These are phyloP conservation scores for Tarenaya hassleriana DNA, from an alignment of 345 rosid species.

Conservation along the genomic window DNA sequence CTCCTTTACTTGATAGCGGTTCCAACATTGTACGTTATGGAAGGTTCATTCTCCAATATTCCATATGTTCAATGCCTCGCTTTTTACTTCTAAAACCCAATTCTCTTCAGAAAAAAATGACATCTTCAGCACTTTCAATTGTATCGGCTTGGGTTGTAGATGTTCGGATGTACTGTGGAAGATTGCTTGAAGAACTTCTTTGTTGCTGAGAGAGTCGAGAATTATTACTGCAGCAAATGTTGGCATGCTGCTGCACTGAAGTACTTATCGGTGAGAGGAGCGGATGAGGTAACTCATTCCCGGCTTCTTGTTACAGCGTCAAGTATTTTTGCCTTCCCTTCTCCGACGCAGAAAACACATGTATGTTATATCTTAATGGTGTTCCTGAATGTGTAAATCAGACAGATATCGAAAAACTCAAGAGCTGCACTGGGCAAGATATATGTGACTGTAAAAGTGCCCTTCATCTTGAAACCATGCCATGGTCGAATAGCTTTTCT, in stretches of 20 bases:
- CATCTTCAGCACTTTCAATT: background rate
- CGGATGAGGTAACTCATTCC: conserved; percentile 38
- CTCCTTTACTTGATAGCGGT: conserved; percentile 44
- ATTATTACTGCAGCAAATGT: conserved; percentile 65
- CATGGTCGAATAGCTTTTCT: conserved; percentile 71
- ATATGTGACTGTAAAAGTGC: conserved; percentile 51
- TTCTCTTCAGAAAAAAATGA: background rate
- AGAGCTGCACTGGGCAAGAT: conserved; percentile 45
- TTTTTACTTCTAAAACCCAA: background rate
- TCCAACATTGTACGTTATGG: conserved; percentile 64
- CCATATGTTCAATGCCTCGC: conserved; percentile 1
- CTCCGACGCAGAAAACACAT: too few relatives aligned
- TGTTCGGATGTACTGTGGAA: conserved; percentile 52
- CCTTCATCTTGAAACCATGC: conserved; percentile 41
- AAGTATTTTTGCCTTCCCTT: background rate
- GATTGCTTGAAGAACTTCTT: conserved; percentile 66
- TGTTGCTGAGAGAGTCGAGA: conserved; percentile 51
- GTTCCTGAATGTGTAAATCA: conserved; percentile 20
- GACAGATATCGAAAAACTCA: conserved; percentile 49
- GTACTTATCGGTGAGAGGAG: conserved; percentile 41
- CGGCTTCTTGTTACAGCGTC: background rate
- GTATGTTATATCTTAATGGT: conserved; percentile 1
- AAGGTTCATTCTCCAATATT: conserved; percentile 40
- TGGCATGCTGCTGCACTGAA: conserved; percentile 76
- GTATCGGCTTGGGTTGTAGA: conserved; percentile 32